A percentile compares a stretch with the other conserved stretches of the same genome.
These are phyloP conservation scores for Penicillium silybi DNA, from an alignment of 495 filamentous ascomycete genomes.

Conservation along the genomic window DNA sequence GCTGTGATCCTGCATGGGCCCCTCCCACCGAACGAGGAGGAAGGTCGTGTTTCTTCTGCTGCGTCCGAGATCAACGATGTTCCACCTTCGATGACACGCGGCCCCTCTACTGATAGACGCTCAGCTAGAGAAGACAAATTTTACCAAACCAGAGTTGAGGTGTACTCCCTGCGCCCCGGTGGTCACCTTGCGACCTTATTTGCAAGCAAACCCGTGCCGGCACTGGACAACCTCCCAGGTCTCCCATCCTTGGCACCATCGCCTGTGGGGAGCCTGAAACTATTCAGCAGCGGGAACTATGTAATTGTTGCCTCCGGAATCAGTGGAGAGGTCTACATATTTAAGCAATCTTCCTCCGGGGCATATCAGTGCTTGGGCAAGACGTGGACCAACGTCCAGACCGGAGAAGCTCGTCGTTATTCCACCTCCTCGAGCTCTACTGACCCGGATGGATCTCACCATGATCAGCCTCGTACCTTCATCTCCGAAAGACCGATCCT, in stretches of 20 bases:
- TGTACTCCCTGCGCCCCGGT: constrained; percentile 73
- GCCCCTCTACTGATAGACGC: constrained; percentile 24
- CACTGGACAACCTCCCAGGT: constrained; percentile 40
- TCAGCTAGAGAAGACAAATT: constrained; percentile 36
- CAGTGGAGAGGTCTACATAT: constrained; percentile 85
- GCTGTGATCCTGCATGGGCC: constrained; percentile 76
- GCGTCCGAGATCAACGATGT: constrained; percentile 38
- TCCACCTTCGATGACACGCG: constrained; percentile 23
- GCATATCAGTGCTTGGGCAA: constrained; percentile 77
- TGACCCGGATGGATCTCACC: constrained; percentile 50
- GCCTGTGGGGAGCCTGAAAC: constrained; percentile 64
- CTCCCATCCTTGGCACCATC: constrained; percentile 49
- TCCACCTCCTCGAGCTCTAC: constrained; percentile 54
- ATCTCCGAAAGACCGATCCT: constrained; percentile 60
- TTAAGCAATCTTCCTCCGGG: constrained; percentile 41
- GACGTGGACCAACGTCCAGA: constrained; percentile 77
- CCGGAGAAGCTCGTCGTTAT: constrained; percentile 42
- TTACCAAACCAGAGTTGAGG: constrained; percentile 81
- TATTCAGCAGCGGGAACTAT: constrained; percentile 64
- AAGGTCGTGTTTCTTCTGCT: constrained; percentile 31
- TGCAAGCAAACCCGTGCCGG: constrained; percentile 46
- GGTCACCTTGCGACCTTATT: constrained; percentile 66
- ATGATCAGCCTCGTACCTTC: constrained; percentile 42
- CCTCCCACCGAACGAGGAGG: constrained; percentile 38
- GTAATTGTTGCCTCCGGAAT: constrained; percentile 70